Base-by-base conservation (phyloP, 257 asterid genomes). In the Solanum rostratum region DNA sequence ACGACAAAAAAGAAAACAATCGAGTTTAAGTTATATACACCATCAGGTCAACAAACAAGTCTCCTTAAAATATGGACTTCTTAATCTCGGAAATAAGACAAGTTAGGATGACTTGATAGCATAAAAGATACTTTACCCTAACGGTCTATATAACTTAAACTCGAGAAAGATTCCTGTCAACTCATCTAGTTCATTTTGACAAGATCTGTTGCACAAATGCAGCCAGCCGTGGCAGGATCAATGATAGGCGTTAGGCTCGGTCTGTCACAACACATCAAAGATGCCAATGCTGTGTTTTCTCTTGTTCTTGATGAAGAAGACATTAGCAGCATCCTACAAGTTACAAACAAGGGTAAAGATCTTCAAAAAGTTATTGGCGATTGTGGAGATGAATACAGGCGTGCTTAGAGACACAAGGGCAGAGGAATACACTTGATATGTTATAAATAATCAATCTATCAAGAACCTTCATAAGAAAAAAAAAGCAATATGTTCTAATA, bases 171-270 rank as follows among this genome's bases (percentile, higher is more conserved):
- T 37, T 13, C 41, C 20, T 49, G 39, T n/a, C 7, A 24, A 7
- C 15, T 46, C 11, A 1, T 11, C 29, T 59, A 52, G 86, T 69
- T 41, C 22, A 79, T 73, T 84, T 46, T 57, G 52, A 70, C 46
- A 30, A 9, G 3, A 76, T 15, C 43, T 65, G 80, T 19, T 84
- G 86, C 50, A 39, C 73, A 18, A 59, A 81, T 91, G 92, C 97
- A 96, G 99, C 97, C 91, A 63, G 91, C 91, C 15, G 99, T 96
- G 84, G 99, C 97, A 3, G 99, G 99, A 86, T 95, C 99, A 13
- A 96, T 96, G 99, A 84, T 96, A 81, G 99, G 99, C 22, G 98
- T 93, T 80, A 85, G 98, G 85, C 97, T 96, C 74, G 99, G 99
- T 41, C 94, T 96, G 52, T 86, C 98, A 1, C 97, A 95, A 68